Evolutionary conservation across 306 rosid genomes (phyloP).

Genomic region (Abrus precatorius): DNA sequence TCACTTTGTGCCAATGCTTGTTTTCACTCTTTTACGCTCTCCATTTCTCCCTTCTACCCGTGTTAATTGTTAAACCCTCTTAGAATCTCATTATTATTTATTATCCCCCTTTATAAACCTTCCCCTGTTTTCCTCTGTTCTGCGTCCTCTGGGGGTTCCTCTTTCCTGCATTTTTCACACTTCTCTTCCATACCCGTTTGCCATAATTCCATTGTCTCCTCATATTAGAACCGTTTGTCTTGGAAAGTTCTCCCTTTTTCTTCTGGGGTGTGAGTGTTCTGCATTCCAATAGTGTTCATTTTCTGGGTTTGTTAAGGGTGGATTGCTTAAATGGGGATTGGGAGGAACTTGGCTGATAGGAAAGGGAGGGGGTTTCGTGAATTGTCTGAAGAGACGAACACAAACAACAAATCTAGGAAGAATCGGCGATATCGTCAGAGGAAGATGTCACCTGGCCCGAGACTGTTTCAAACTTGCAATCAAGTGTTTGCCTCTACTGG

Average conservation of each 20-base stretch:
- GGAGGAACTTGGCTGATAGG: slow-evolving; percentile 55
- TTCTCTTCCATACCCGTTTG: slow-evolving; percentile 35
- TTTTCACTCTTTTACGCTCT: slow-evolving; percentile 46
- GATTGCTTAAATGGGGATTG: slow-evolving; percentile 76
- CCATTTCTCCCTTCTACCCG: slow-evolving; percentile 36
- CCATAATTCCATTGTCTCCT: not conserved
- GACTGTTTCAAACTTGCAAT: slow-evolving; percentile 70
- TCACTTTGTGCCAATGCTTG: slow-evolving; percentile 45
- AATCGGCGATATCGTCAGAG: slow-evolving; percentile 62
- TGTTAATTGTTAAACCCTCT: slow-evolving; percentile 44
- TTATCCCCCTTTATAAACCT: not conserved
- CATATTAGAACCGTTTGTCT: not conserved
- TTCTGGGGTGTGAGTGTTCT: not conserved
- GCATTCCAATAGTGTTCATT: not conserved
- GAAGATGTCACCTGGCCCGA: slow-evolving; percentile 73
- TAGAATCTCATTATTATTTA: not conserved
- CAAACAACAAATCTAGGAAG: slow-evolving; percentile 62
- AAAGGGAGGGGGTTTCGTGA: slow-evolving; percentile 61
- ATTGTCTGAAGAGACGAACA: slow-evolving; percentile 61
- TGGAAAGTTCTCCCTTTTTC: not conserved
- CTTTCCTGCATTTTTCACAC: slow-evolving; percentile 10
- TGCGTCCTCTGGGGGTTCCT: not conserved
- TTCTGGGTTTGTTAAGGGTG: slow-evolving; percentile 9
- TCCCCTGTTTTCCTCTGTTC: slow-evolving; percentile 46
- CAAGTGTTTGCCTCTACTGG: slow-evolving; percentile 65